These are phyloP conservation scores for Fistulinella prunicolor DNA, from an alignment of 768 basidiomycete species.

Conservation along the genomic window DNA sequence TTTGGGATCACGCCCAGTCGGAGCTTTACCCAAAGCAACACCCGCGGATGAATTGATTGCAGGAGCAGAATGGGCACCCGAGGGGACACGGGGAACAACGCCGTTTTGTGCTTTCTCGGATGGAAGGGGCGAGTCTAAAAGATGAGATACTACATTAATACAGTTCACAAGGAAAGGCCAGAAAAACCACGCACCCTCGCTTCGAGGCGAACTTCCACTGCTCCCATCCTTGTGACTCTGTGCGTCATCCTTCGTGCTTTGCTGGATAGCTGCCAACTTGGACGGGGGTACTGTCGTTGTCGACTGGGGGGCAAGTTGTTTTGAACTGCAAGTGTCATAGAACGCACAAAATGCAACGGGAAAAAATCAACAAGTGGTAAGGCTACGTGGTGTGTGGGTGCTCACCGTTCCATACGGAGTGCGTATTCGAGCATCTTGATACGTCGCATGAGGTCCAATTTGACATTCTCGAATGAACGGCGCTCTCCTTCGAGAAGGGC, in stretches of 20 bases:
- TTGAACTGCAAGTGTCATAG: conserved; percentile 51
- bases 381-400: conserved; percentile 13
- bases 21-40: conserved; percentile 63
- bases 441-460: conserved; percentile 91
- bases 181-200: conserved; percentile 57
- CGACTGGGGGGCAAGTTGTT: conserved; percentile 64
- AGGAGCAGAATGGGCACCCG: conserved; percentile 39
- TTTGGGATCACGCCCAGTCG: conserved; percentile 89
- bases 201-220: conserved; percentile 78
- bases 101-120: conserved; percentile 72
- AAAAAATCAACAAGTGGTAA: conserved; percentile 23
- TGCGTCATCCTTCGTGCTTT: conserved; percentile 66
- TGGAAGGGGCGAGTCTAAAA: conserved; percentile 66
- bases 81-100: conserved; percentile 48
- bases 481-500: conserved; percentile 96
- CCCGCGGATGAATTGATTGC: conserved; percentile 34
- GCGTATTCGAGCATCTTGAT: conserved; percentile 99
- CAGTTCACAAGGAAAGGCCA: not conserved
- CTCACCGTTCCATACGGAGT: conserved; percentile 90
- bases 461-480: conserved; percentile 94
- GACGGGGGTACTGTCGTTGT: conserved; percentile 57
- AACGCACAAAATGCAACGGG: conserved; percentile 30
- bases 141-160: conserved; percentile 8
- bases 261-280: conserved; percentile 63
- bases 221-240: conserved; percentile 77